phyloP scores from a whole-genome alignment of 1,284 basidiomycete species.

The Polyporus tsugae region DNA sequence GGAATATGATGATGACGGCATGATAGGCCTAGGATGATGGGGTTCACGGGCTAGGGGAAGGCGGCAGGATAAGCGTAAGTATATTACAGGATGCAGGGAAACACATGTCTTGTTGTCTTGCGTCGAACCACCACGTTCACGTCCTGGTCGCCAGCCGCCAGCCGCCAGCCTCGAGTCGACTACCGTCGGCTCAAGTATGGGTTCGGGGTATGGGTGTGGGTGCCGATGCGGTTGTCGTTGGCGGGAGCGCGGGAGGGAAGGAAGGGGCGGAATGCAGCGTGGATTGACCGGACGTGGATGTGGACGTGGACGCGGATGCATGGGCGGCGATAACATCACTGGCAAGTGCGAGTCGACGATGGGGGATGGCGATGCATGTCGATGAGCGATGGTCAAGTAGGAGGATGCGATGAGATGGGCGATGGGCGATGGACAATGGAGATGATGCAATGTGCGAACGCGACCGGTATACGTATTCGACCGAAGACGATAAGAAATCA shows the following conservation, averaged over 20 bases:
- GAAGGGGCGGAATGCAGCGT: background rate
- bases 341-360: background rate
- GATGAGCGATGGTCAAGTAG: background rate
- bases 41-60: background rate
- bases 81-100: background rate
- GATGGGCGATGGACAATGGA: background rate
- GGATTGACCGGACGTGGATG: background rate
- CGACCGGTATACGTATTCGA: slow-evolving; percentile 6
- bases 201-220: background rate
- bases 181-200: background rate
- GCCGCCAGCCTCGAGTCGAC: background rate
- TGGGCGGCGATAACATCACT: background rate
- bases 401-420: background rate
- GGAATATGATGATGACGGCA: background rate
- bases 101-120: background rate
- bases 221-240: background rate
- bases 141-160: background rate
- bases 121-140: background rate
- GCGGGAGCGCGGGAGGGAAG: background rate
- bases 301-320: background rate
- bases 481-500: background rate
- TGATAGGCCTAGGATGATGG: background rate
- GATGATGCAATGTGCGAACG: slow-evolving; percentile 9
- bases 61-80: background rate
- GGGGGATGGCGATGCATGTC: background rate